phyloP scores from a whole-genome alignment of 1,139 yeast species.

The Yamadazyma aaseri region DNA sequence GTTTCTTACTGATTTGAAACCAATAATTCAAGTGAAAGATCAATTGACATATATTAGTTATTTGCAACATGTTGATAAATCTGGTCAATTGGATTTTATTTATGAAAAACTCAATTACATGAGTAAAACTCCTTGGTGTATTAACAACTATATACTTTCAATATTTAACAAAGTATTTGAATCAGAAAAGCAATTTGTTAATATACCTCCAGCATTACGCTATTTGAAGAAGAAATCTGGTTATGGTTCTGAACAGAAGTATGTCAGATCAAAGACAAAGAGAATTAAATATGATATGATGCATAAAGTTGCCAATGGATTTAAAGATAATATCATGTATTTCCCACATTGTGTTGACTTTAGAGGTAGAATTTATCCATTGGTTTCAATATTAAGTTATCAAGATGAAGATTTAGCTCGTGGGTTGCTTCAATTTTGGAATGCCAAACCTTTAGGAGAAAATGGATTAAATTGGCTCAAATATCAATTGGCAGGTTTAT shows the following conservation, averaged over 20 bases:
- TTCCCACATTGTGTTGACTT: conserved; percentile 43
- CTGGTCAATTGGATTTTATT: conserved; percentile 35
- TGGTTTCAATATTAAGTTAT: conserved; percentile 35
- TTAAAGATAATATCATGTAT: conserved; percentile 29
- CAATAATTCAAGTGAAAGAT: conserved; percentile 26
- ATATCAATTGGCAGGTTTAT: conserved; percentile 40
- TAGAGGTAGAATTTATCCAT: conserved; percentile 44
- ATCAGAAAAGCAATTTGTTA: conserved; percentile 25
- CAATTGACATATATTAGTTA: conserved; percentile 18
- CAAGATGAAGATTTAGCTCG: conserved; percentile 39
- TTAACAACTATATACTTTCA: conserved; percentile 26
- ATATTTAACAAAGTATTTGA: conserved; percentile 24
- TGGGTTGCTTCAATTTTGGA: conserved; percentile 39
- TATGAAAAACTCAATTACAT: conserved; percentile 31
- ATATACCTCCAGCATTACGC: conserved; percentile 26
- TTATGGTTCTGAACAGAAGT: conserved; percentile 1
- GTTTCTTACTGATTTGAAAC: conserved; percentile 25
- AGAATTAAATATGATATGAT: conserved; percentile 23
- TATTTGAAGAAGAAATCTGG: background rate
- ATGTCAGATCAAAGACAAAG: conserved; percentile 14
- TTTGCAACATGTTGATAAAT: conserved; percentile 25
- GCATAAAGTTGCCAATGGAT: conserved; percentile 23
- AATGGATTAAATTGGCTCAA: conserved; percentile 40
- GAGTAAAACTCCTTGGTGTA: conserved; percentile 37
- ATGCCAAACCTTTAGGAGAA: conserved; percentile 33